Evolutionary conservation across 1,284 basidiomycete species (phyloP).

Genomic region (Ustilago trichophora): DNA sequence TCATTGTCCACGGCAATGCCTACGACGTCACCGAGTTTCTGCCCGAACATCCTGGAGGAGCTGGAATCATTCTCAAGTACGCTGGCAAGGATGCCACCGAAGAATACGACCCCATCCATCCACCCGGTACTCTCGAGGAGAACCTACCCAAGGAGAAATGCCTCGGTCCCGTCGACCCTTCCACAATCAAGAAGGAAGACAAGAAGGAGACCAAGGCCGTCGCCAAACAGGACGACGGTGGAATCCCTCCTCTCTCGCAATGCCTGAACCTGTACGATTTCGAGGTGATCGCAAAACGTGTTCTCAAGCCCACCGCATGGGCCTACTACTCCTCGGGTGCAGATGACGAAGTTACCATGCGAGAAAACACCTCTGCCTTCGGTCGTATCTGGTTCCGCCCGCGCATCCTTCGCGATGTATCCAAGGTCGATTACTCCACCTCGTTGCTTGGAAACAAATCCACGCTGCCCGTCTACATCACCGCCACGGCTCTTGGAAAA

Average conservation of each 20-base stretch:
- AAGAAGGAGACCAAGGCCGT: conserved; percentile 22
- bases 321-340: conserved; percentile 66
- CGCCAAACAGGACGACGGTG: conserved; percentile 32
- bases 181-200: conserved; percentile 47
- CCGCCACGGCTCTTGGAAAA: conserved; percentile 84
- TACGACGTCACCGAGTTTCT: conserved; percentile 87
- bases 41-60: conserved; percentile 76
- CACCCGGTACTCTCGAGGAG: conserved; percentile 64
- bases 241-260: conserved; percentile 75
- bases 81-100: conserved; percentile 80
- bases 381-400: conserved; percentile 95
- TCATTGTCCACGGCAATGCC: conserved; percentile 80
- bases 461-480: conserved; percentile 73
- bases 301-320: conserved; percentile 63
- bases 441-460: conserved; percentile 46
- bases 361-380: conserved; percentile 88
- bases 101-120: conserved; percentile 65
- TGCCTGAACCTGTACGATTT: conserved; percentile 91
- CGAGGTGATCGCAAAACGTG: conserved; percentile 70
- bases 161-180: conserved; percentile 57
- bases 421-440: conserved; percentile 75
- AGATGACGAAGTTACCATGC: conserved; percentile 72
- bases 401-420: conserved; percentile 83
- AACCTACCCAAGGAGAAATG: conserved; percentile 59
- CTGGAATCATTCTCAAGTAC: conserved; percentile 77